phyloP scores from a whole-genome alignment of 768 basidiomycete genomes.

The Mycena polygramma region DNA sequence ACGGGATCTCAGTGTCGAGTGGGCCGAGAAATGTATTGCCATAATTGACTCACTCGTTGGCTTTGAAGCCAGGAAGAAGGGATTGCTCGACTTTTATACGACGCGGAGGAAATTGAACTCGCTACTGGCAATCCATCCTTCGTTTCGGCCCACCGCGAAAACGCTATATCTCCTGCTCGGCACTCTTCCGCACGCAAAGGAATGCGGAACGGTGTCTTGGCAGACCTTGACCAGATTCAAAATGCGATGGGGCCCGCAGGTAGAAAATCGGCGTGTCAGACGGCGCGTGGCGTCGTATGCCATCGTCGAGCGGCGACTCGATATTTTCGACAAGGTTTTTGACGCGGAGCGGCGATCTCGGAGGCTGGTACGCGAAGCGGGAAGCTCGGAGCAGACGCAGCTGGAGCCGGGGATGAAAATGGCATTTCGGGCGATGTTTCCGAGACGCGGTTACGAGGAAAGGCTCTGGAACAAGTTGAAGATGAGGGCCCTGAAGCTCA shows the following conservation, averaged over 20 bases:
- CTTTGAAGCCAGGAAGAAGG: constrained; percentile 47
- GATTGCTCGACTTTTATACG: constrained; percentile 59
- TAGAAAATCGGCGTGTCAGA: constrained; percentile 71
- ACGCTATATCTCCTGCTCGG: constrained; percentile 73
- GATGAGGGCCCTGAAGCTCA: constrained; percentile 31
- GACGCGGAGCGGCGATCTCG: constrained; percentile 32
- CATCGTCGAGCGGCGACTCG: constrained; percentile 73
- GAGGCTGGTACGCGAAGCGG: constrained; percentile 4
- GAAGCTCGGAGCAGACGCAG: not conserved
- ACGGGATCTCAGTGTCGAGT: constrained; percentile 49
- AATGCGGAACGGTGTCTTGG: constrained; percentile 68
- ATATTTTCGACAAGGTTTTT: constrained; percentile 57
- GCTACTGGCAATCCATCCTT: constrained; percentile 61
- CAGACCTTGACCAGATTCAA: constrained; percentile 60
- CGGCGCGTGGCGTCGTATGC: constrained; percentile 71
- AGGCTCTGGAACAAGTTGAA: constrained; percentile 30
- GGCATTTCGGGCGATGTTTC: constrained; percentile 29
- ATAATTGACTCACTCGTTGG: constrained; percentile 69
- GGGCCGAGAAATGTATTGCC: constrained; percentile 56
- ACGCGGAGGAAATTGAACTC: constrained; percentile 58
- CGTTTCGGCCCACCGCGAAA: constrained; percentile 67
- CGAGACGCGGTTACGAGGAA: constrained; percentile 30
- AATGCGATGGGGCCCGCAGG: constrained; percentile 65
- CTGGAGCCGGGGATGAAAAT: constrained; percentile 3
- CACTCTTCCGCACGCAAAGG: constrained; percentile 60